Evolutionary conservation across 306 rosid species (phyloP).

Genomic region (Rosa multiflora): DNA sequence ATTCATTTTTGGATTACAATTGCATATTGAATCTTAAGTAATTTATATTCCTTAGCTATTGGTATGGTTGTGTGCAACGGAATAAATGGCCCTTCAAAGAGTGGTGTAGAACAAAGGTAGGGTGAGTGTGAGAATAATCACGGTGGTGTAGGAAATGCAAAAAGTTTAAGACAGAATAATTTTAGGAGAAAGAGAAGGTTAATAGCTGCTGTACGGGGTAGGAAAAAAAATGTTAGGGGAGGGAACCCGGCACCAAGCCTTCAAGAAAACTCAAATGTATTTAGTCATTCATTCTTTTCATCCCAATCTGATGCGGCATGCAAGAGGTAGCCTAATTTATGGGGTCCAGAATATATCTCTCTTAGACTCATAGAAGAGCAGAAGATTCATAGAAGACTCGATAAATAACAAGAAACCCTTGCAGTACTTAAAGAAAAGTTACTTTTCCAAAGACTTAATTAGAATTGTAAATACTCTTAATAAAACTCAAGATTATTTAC

Average conservation of each 20-base stretch:
- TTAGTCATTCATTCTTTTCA: not conserved
- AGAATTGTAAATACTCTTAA: too few species aligned
- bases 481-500: not conserved
- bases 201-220: not conserved
- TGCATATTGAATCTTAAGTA: too few species aligned
- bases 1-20: not conserved
- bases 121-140: not conserved
- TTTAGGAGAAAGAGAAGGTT: not conserved
- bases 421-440: not conserved
- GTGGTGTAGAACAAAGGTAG: not conserved
- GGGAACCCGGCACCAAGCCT: not conserved
- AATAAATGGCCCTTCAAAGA: not conserved
- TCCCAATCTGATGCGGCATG: not conserved
- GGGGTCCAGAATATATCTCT: not conserved
- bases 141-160: not conserved
- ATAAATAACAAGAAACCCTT: not conserved
- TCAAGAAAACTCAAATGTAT: too few species aligned
- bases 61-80: not conserved
- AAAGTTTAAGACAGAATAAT: not conserved
- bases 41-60: not conserved
- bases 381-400: too few species aligned
- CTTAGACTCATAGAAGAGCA: not conserved
- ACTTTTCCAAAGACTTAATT: not conserved
- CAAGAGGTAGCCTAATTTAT: not conserved
- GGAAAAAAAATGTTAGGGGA: not conserved